Base-by-base conservation (phyloP, 169 alveolate genomes). In the Eimeria sp. region DNA sequence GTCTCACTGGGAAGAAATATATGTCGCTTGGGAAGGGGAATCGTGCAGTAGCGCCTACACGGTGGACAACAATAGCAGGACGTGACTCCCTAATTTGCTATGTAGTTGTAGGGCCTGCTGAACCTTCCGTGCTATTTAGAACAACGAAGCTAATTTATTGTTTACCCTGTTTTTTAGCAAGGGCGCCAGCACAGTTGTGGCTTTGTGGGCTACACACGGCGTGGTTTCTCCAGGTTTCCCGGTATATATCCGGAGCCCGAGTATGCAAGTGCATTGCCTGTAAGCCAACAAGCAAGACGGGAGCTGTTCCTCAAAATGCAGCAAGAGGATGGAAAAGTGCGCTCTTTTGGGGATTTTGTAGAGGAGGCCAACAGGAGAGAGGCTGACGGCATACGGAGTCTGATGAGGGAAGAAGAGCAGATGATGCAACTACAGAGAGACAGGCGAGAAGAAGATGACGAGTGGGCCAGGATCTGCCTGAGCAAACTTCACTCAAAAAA, bases 391-490 rank as follows among this genome's bases (percentile, higher is more conserved):
- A 18, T 34, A 27, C 20, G 91, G 51, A 27, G 25, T 16, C 14
- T 83, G 67, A 40, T 51, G 57, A 63, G 22, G 82, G 63, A 40
- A 43, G 82, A 63, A 13, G 82, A 87, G 51, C 82, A 40, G 11
- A 70, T 87, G 83, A 87, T 87, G 93, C 49, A 61, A 34, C 67
- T 20, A 45, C 93, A 87, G 65, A 49, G 51, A 22, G 93, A 87
- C 13, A 87, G 65, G 67, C 25, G 93, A 82, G 63, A 87, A 87
- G 93, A 61, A 18, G 93, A 87, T 34, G 93, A 87, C 80, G 93
- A 87, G 25, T 87, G 82, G 93, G 93, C 93, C 78, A 87, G 80
- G 83, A 70, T 87, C 25, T 87, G 93, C 83, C 65, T 87, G 14
- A 87, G 93, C 63, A 87, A 87, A 57, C 83, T 87, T 14, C 93